phyloP scores from a whole-genome alignment of 177 flowering plant species.

The Vitis hybrid region DNA sequence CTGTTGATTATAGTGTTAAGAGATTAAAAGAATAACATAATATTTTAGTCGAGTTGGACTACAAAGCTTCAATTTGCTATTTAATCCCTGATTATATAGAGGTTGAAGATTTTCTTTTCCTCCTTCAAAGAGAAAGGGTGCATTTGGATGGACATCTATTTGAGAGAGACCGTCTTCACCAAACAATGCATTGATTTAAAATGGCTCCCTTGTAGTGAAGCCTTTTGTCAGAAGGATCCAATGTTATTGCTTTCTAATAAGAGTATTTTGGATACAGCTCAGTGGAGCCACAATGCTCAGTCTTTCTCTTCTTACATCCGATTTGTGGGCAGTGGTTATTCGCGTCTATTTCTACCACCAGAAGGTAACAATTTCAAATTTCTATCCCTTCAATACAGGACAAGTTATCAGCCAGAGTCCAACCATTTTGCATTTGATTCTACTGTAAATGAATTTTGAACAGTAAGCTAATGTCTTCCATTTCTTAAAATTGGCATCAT shows the following conservation, averaged over 20 bases:
- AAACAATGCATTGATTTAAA: no score
- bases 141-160: not conserved
- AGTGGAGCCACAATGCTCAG: slow-evolving; percentile 73
- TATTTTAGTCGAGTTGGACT: not conserved
- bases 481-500: not conserved
- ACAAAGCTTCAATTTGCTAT: not conserved
- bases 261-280: slow-evolving; percentile 32
- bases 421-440: not conserved
- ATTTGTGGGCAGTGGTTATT: slow-evolving; percentile 80
- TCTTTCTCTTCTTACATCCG: slow-evolving; percentile 76
- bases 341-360: slow-evolving; percentile 69
- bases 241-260: not conserved
- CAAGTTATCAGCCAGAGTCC: no score
- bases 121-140: not conserved
- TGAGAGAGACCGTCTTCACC: no score
- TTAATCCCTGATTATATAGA: no score
- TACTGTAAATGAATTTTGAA: no score
- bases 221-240: no score
- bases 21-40: not conserved
- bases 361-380: slow-evolving; percentile 37
- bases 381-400: not conserved
- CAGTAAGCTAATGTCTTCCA: not conserved
- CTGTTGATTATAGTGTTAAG: not conserved
- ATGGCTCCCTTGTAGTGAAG: no score
- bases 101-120: not conserved